Percentiles rank a stretch among this genome's conserved stretches.
phyloP scores from a whole-genome alignment of 768 basidiomycete species.

The Tricholoma bakamatsutake region DNA sequence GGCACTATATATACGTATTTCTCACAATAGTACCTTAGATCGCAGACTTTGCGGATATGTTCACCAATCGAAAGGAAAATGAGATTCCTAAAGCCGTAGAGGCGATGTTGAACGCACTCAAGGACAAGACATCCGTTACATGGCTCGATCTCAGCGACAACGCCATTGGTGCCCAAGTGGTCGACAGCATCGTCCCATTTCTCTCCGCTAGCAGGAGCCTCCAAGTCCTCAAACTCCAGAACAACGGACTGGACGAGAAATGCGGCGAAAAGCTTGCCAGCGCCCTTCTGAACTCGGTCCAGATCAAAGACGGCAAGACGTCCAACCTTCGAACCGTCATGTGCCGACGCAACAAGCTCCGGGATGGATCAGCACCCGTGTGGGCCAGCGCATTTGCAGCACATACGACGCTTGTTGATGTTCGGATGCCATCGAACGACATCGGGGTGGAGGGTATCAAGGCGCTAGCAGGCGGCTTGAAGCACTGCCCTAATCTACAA shows the following conservation, averaged over 20 bases:
- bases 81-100: constrained; percentile 91
- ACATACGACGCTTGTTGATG: constrained; percentile 75
- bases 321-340: constrained; percentile 77
- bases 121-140: constrained; percentile 70
- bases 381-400: constrained; percentile 89
- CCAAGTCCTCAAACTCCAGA: constrained; percentile 85
- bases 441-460: constrained; percentile 90
- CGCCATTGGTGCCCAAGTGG: constrained; percentile 92
- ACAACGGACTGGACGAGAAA: constrained; percentile 91
- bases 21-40: constrained; percentile 41
- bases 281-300: constrained; percentile 75
- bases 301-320: constrained; percentile 53
- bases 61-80: constrained; percentile 91
- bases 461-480: constrained; percentile 69
- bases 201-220: constrained; percentile 78
- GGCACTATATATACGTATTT: background rate
- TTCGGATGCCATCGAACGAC: constrained; percentile 96
- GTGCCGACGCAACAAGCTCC: constrained; percentile 94
- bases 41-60: constrained; percentile 96
- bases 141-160: constrained; percentile 94
- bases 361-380: constrained; percentile 75
- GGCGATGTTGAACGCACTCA: constrained; percentile 84
- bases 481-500: constrained; percentile 58
- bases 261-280: constrained; percentile 84
- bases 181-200: constrained; percentile 90